Conservation (phyloP, 768 basidiomycete species). For the Rhizopogon sp. region DNA sequence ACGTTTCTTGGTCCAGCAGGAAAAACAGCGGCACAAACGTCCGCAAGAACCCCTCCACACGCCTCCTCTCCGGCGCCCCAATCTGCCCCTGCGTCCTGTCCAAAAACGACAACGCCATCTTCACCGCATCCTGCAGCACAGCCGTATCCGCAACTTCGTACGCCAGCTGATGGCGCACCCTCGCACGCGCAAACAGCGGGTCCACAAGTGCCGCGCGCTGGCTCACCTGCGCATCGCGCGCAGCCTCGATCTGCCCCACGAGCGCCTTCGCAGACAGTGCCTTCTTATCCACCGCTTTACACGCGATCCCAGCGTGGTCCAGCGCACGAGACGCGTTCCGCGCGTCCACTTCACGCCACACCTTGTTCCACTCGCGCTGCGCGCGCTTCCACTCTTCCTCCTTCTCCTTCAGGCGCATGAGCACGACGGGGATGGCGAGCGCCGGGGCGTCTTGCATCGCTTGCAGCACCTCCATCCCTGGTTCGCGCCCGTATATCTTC, state of each 20-base stretch:
- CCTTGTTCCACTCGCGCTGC: constrained; percentile 97
- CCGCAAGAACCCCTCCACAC: constrained; percentile 80
- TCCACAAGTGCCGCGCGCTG: constrained; percentile 59
- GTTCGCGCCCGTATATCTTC: constrained; percentile 92
- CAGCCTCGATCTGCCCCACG: constrained; percentile 79
- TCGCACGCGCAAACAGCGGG: constrained; percentile 50
- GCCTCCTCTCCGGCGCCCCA: constrained; percentile 63
- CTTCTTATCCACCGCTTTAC: constrained; percentile 90
- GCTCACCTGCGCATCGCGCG: constrained; percentile 77
- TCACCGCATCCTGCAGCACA: constrained; percentile 82
- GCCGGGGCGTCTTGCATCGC: constrained; percentile 93
- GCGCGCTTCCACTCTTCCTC: constrained; percentile 99
- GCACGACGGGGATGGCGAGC: constrained; percentile 84
- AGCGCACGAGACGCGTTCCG: constrained; percentile 91
- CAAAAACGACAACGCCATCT: constrained; percentile 85
- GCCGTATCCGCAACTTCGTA: constrained; percentile 69
- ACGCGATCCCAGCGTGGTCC: constrained; percentile 89
- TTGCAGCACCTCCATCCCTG: constrained; percentile 74
- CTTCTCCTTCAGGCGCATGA: constrained; percentile 87
- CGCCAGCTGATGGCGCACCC: constrained; percentile 75
- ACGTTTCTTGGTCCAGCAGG: constrained; percentile 63
- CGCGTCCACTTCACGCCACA: constrained; percentile 96
- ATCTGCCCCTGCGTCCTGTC: constrained; percentile 83
- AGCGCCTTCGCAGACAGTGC: constrained; percentile 70
- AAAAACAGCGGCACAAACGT: constrained; percentile 74